Evolutionary conservation across 1,284 basidiomycete genomes (phyloP).

Genomic region (Trametes sp.): DNA sequence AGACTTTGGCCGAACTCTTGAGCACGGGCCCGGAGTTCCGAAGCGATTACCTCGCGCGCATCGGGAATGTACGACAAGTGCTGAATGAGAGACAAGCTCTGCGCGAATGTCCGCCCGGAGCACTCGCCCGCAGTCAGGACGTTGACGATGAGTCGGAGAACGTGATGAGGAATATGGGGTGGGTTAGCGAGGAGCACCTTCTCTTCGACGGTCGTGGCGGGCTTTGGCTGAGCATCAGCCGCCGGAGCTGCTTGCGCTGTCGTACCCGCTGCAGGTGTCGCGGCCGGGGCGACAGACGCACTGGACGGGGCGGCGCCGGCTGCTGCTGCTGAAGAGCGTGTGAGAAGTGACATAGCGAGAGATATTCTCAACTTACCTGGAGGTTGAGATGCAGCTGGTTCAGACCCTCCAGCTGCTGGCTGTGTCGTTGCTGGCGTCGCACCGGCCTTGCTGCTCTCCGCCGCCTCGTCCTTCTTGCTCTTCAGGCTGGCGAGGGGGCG

Average conservation of each 20-base stretch:
- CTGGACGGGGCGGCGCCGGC: neutral
- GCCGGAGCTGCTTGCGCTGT: slow-evolving; percentile 36
- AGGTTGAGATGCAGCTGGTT: slow-evolving; percentile 16
- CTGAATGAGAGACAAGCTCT: slow-evolving; percentile 89
- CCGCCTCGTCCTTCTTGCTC: slow-evolving; percentile 50
- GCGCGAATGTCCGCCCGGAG: slow-evolving; percentile 92
- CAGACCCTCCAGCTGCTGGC: slow-evolving; percentile 16
- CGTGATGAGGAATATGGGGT: slow-evolving; percentile 83
- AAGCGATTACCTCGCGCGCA: slow-evolving; percentile 85
- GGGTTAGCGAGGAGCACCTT: slow-evolving; percentile 73
- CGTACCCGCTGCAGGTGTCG: slow-evolving; percentile 25
- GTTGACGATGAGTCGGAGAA: slow-evolving; percentile 90
- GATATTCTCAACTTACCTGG: slow-evolving; percentile 5
- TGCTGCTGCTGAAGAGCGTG: neutral
- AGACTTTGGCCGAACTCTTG: slow-evolving; percentile 85
- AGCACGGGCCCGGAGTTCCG: slow-evolving; percentile 85
- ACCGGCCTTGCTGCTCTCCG: slow-evolving; percentile 22
- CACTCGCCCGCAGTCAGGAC: slow-evolving; percentile 95
- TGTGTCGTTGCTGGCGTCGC: slow-evolving; percentile 20
- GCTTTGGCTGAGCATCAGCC: slow-evolving; percentile 36
- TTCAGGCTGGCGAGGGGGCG: slow-evolving; percentile 77
- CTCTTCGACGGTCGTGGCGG: slow-evolving; percentile 58
- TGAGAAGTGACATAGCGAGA: neutral
- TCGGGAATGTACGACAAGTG: slow-evolving; percentile 88
- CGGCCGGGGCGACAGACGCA: neutral